phyloP scores from a whole-genome alignment of 441 rosid genomes.

The Croton laevigatus region DNA sequence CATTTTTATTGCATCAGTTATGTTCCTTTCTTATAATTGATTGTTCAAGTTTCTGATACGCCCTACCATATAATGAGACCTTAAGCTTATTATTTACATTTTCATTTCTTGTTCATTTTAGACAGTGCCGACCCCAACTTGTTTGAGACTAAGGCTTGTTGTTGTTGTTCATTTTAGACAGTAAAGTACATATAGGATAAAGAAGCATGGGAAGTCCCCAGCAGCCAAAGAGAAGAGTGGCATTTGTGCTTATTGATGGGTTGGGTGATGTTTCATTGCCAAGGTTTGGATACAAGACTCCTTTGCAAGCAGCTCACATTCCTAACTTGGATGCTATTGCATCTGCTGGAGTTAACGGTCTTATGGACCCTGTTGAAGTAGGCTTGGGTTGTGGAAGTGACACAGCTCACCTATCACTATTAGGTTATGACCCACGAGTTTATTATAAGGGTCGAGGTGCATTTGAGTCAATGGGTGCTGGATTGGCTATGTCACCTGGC shows the following conservation, averaged over 20 bases:
- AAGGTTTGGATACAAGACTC: constrained; percentile 66
- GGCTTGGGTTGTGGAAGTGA: constrained; percentile 97
- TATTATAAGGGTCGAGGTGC: constrained; percentile 94
- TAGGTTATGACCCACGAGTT: constrained; percentile 90
- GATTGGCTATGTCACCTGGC: constrained; percentile 83
- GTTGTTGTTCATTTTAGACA: neutral
- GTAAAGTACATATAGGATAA: neutral
- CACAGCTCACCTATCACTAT: constrained; percentile 90
- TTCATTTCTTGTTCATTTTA: neutral
- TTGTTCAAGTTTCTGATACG: neutral
- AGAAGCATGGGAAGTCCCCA: constrained; percentile 37
- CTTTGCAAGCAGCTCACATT: constrained; percentile 65
- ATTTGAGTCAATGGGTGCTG: constrained; percentile 97
- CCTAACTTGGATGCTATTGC: constrained; percentile 83
- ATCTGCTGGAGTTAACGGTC: constrained; percentile 83
- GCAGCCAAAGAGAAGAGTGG: constrained; percentile 64
- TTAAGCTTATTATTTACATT: constrained; percentile 3
- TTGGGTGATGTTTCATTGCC: constrained; percentile 90
- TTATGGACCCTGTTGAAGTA: constrained; percentile 98
- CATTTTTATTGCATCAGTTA: neutral
- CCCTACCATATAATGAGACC: neutral
- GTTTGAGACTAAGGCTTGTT: too few species aligned
- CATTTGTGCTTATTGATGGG: constrained; percentile 84
- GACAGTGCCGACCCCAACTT: too few species aligned
- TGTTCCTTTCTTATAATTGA: neutral